phyloP scores from a whole-genome alignment of 352 stramenopile genomes.

The Pelagophyceae sp. region DNA sequence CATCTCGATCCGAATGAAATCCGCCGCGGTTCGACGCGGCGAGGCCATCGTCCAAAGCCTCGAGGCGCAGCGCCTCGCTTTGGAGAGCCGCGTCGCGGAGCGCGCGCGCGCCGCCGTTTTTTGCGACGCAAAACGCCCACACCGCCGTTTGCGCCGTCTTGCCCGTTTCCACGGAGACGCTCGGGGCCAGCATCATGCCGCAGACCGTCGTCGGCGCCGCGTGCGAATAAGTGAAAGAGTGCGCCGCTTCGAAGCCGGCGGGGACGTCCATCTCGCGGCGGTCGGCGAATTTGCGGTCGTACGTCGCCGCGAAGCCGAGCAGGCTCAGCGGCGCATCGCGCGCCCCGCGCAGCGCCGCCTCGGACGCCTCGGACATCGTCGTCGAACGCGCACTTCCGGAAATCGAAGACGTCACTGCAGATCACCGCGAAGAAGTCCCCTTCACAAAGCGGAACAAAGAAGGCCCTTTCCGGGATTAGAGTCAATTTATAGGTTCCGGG shows the following conservation, averaged over 20 bases:
- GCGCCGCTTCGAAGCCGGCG: neutral
- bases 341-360: too few species aligned
- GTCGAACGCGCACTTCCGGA: too few species aligned
- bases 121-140: neutral
- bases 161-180: neutral
- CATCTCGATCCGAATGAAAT: neutral
- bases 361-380: too few species aligned
- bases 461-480: too few species aligned
- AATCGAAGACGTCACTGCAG: too few species aligned
- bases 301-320: neutral
- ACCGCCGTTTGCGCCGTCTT: neutral
- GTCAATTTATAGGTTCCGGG: too few species aligned
- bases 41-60: neutral
- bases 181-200: neutral
- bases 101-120: too few species aligned
- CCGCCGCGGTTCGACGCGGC: neutral
- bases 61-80: neutral
- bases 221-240: neutral
- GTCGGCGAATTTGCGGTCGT: neutral
- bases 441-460: too few species aligned
- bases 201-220: neutral
- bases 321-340: too few species aligned
- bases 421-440: too few species aligned
- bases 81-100: neutral
- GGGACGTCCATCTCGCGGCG: neutral